Evolutionary conservation across 2,329 filamentous ascomycete genomes (phyloP), one percentile per base, ranked within the genome.

Genomic region (Aspergillus puulaauensis): DNA sequence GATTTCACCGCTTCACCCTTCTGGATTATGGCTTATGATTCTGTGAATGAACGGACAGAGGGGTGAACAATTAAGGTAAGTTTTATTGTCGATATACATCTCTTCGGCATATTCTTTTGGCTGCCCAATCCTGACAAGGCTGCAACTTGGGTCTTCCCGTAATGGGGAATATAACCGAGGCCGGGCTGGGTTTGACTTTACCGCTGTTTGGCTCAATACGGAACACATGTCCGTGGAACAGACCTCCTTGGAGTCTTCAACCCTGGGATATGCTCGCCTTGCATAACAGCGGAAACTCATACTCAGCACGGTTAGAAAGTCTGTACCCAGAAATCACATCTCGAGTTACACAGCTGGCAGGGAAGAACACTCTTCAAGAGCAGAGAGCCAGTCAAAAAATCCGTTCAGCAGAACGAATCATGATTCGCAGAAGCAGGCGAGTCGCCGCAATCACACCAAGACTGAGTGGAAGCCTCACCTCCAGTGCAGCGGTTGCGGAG

Each of bases 81-180:
- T 23, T 17, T 46, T 17, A 24, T 31, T 15, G 44, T 31, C 27
- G 44, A 45, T 35, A 27, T 44, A 54, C 44, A 41, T 48, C 17
- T 44, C 37, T n/a, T 49, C 37, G 45, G 44, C 45, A 49, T 23
- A 40, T 40, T 54, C 12, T 23, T 54, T 35, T 55, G 53, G 39
- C 37, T 48, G 53, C 45, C 44, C 37, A 23, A 33, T 41, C 14
- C 21, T 33, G 5, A 21, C 45, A 23, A 33, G 52, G 35, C 41
- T 39, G 51, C 27, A 48, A 45, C 43, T 35, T 31, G 11, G 17
- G 19, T 54, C 56, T 14, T 59, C 62, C 64, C 62, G 40, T 48
- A 64, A 56, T 21, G n/a, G 55, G 64, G 37, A 53, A 66, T 61
- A 58, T 66, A 64, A 61, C 64, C 64, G 64, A 66, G 59, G 52